These are phyloP conservation scores for Herpetomonas tarakana DNA, from an alignment of 208 protist genomes.

Conservation along the genomic window DNA sequence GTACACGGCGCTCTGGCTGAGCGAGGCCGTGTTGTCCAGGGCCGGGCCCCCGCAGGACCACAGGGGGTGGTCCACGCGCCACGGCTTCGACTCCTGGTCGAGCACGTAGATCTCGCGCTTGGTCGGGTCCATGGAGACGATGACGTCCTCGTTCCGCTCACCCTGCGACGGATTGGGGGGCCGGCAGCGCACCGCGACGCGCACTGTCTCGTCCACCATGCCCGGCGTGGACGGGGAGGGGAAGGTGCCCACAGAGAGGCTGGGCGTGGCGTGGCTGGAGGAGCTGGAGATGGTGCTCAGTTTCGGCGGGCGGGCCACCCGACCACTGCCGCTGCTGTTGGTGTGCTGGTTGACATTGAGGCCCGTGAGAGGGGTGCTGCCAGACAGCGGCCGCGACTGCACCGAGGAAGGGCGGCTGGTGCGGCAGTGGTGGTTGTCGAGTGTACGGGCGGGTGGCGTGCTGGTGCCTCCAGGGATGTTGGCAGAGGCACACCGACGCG, in stretches of 20 bases:
- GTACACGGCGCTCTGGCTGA: slow-evolving; percentile 80
- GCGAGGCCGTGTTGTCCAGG: slow-evolving; percentile 33
- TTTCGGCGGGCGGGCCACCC: slow-evolving; percentile 1
- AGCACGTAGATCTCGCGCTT: slow-evolving; percentile 33
- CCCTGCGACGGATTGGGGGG: slow-evolving; percentile 39
- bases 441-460: neutral
- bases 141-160: slow-evolving; percentile 35
- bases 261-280: slow-evolving; percentile 10
- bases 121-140: slow-evolving; percentile 72
- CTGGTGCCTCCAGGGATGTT: neutral
- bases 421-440: neutral
- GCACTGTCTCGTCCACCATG: slow-evolving; percentile 48
- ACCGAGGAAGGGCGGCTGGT: neutral
- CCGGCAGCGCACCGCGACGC: slow-evolving; percentile 75
- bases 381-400: neutral
- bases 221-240: slow-evolving; percentile 7
- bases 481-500: slow-evolving; percentile 17
- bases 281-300: slow-evolving; percentile 23
- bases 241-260: slow-evolving; percentile 4
- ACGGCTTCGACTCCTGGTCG: slow-evolving; percentile 29
- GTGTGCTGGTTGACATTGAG: slow-evolving; percentile 5
- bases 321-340: slow-evolving; percentile 10
- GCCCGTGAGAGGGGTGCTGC: neutral
- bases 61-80: slow-evolving; percentile 59
- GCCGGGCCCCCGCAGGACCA: slow-evolving; percentile 60